These are phyloP conservation scores for Udeniomyces megalosporus DNA, from an alignment of 768 basidiomycete species.

Conservation along the genomic window DNA sequence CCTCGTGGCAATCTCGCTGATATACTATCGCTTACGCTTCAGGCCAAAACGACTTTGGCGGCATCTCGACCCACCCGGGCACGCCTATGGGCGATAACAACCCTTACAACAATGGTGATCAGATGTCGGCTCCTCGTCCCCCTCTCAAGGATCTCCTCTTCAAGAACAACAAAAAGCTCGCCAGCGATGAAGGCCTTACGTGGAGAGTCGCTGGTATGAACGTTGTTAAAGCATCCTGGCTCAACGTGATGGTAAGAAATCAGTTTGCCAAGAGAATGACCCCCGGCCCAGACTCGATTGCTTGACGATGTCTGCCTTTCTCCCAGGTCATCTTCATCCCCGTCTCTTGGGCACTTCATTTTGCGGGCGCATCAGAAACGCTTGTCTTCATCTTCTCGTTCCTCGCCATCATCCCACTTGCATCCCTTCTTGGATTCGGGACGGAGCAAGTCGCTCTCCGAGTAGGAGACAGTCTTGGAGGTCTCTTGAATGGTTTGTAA, in stretches of 20 bases:
- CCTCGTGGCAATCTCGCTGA: too few relatives aligned
- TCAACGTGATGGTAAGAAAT: conserved; percentile 9
- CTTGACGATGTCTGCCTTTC: not conserved
- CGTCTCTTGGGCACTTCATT: conserved; percentile 11
- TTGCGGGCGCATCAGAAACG: conserved; percentile 4
- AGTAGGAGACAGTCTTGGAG: conserved; percentile 14
- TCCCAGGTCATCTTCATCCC: conserved; percentile 11
- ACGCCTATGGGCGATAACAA: too few relatives aligned
- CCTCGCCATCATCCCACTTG: conserved; percentile 14
- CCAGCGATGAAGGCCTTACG: conserved; percentile 13
- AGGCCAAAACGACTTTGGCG: too few relatives aligned
- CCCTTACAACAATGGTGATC: not conserved
- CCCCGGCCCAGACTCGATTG: not conserved
- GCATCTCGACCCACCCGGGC: too few relatives aligned
- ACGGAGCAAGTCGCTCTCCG: conserved; percentile 14
- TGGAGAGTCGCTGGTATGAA: conserved; percentile 5
- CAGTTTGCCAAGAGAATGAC: too few relatives aligned
- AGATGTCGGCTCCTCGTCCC: not conserved
- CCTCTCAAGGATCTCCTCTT: conserved; percentile 6
- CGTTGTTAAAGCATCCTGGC: conserved; percentile 7
- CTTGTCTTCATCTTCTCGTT: conserved; percentile 14
- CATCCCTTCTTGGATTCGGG: conserved; percentile 12
- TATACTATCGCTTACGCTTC: too few relatives aligned
- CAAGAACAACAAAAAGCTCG: conserved; percentile 4
- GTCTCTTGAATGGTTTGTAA: not conserved